phyloP scores from a whole-genome alignment of 2,329 filamentous ascomycete genomes.

The Magnaporthales sp. region DNA sequence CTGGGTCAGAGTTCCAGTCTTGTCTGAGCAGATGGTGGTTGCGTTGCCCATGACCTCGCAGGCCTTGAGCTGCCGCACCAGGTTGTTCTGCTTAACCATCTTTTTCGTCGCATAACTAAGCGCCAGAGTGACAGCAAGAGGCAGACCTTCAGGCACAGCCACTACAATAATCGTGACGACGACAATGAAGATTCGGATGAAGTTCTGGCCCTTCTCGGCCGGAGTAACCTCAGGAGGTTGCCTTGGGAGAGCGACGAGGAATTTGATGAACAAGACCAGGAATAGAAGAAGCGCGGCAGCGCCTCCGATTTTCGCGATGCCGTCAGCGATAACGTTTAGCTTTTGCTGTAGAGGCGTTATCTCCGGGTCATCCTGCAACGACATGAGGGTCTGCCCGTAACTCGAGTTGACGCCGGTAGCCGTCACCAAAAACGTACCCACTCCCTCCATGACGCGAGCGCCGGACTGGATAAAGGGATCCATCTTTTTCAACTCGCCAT shows the following conservation, averaged over 20 bases:
- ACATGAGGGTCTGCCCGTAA: constrained; percentile 48
- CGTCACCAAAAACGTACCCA: constrained; percentile 45
- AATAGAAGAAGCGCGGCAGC: constrained; percentile 66
- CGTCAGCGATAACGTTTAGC: constrained; percentile 33
- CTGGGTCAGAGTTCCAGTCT: constrained; percentile 58
- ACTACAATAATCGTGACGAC: constrained; percentile 59
- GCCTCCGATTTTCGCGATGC: constrained; percentile 41
- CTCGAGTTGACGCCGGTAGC: constrained; percentile 46
- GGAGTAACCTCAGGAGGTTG: constrained; percentile 33
- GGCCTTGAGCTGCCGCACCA: constrained; percentile 58
- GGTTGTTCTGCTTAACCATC: constrained; percentile 62
- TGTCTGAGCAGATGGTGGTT: constrained; percentile 53
- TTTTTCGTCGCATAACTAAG: constrained; percentile 59
- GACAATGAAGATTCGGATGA: constrained; percentile 54
- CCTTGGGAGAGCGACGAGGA: constrained; percentile 53
- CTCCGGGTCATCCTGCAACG: constrained; percentile 40
- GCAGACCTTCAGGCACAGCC: constrained; percentile 59
- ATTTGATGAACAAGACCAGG: constrained; percentile 70
- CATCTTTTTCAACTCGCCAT: constrained; percentile 29
- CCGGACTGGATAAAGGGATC: constrained; percentile 59
- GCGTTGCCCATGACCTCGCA: constrained; percentile 66
- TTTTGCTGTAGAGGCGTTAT: constrained; percentile 47
- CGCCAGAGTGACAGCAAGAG: constrained; percentile 58
- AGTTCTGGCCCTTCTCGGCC: constrained; percentile 28
- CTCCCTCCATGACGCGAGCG: constrained; percentile 42